Percentiles rank a stretch among this genome's conserved stretches.
These are phyloP conservation scores for Triglochin maritima DNA, from an alignment of 106 monocot genomes.

Conservation along the genomic window DNA sequence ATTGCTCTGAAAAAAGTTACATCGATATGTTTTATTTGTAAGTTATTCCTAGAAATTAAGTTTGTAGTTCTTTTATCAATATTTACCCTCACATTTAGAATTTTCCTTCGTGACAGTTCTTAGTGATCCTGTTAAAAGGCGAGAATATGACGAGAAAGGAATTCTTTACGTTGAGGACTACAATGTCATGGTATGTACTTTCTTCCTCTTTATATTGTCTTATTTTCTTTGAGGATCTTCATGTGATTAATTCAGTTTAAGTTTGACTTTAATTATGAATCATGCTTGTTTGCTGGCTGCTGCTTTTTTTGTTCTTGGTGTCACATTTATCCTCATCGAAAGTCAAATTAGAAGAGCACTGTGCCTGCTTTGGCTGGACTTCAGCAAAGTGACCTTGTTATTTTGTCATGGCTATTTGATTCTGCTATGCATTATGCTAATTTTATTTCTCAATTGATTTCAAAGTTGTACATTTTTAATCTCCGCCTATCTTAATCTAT, in stretches of 20 bases:
- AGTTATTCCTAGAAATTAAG: no score
- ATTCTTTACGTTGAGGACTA: conserved; percentile 43
- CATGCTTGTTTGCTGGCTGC: not conserved
- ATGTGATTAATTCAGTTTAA: not conserved
- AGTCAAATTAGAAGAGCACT: no score
- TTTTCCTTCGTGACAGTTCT: conserved; percentile 35
- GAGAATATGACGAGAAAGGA: conserved; percentile 61
- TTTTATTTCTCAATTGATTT: no score
- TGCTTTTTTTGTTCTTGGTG: not conserved
- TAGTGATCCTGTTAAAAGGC: conserved; percentile 64
- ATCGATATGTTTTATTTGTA: no score
- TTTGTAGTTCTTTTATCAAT: no score
- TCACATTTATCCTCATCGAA: not conserved
- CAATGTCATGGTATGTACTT: conserved; percentile 37
- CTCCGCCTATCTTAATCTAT: no score
- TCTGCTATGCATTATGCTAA: no score
- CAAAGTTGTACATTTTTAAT: not conserved
- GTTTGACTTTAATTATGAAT: not conserved
- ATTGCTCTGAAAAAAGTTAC: no score
- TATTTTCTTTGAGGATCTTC: not conserved
- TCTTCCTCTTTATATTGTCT: not conserved
- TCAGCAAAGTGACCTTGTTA: no score
- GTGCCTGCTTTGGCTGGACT: no score
- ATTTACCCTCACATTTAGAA: no score
- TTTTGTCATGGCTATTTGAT: no score